Evolutionary conservation across 495 filamentous ascomycete genomes (phyloP).

Genomic region (Letharia lupina): DNA sequence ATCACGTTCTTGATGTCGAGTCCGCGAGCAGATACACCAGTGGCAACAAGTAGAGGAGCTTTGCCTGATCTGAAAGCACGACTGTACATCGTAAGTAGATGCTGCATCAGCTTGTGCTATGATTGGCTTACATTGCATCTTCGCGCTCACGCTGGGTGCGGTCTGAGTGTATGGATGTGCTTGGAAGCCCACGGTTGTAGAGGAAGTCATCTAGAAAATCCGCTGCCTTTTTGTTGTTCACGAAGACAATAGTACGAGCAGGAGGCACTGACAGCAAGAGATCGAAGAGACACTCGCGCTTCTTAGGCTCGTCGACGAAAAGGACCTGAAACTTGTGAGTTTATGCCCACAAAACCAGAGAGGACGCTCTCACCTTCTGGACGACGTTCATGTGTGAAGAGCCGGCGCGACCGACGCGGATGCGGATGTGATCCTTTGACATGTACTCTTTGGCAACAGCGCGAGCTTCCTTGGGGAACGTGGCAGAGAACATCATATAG

Average conservation of each 20-base stretch:
- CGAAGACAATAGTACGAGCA: constrained; percentile 82
- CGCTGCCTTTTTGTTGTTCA: constrained; percentile 65
- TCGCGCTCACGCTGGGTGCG: constrained; percentile 90
- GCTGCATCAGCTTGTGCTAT: neutral
- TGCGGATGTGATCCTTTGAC: constrained; percentile 58
- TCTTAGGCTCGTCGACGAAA: constrained; percentile 50
- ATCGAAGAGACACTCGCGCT: constrained; percentile 64
- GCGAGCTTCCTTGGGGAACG: constrained; percentile 72
- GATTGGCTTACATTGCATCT: constrained; percentile 65
- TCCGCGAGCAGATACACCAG: constrained; percentile 79
- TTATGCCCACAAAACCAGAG: neutral
- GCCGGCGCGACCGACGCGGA: constrained; percentile 80
- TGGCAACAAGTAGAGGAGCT: constrained; percentile 73
- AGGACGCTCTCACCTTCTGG: constrained; percentile 44
- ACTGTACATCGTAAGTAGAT: constrained; percentile 32
- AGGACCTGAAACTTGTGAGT: constrained; percentile 39
- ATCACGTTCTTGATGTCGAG: constrained; percentile 78
- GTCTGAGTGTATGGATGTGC: constrained; percentile 76
- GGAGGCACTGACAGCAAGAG: constrained; percentile 59
- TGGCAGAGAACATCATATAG: constrained; percentile 93
- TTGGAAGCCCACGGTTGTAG: constrained; percentile 68
- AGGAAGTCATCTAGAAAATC: constrained; percentile 83
- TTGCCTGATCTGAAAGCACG: constrained; percentile 70
- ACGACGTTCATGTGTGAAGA: constrained; percentile 68
- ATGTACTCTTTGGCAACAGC: constrained; percentile 68